A percentile compares a stretch with the other conserved stretches of the same genome.
phyloP scores from a whole-genome alignment of 2,329 filamentous ascomycete genomes.

The Ilyonectria mors-panacis region DNA sequence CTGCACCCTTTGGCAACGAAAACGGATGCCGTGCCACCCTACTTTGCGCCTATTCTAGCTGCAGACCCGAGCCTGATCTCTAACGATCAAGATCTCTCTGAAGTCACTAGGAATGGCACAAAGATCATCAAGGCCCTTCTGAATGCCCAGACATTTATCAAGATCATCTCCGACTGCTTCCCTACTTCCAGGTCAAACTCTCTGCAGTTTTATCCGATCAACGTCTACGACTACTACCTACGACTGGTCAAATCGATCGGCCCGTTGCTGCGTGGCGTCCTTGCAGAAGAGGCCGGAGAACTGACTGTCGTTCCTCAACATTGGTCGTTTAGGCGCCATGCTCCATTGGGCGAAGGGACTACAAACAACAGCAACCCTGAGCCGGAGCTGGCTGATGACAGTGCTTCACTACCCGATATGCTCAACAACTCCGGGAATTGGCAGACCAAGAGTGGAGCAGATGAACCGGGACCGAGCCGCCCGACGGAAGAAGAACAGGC shows the following conservation, averaged over 20 bases:
- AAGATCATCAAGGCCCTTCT: constrained; percentile 83
- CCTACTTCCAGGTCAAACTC: constrained; percentile 75
- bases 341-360: constrained; percentile 43
- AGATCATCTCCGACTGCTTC: constrained; percentile 82
- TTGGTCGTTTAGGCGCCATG: constrained; percentile 64
- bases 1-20: constrained; percentile 75
- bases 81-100: constrained; percentile 53
- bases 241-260: constrained; percentile 82
- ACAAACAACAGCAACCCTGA: constrained; percentile 38
- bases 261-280: constrained; percentile 81
- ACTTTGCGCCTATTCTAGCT: constrained; percentile 78
- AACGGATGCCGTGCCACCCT: constrained; percentile 68
- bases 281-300: constrained; percentile 88
- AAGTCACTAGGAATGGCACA: constrained; percentile 76
- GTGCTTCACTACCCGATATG: constrained; percentile 52
- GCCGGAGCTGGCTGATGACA: constrained; percentile 49
- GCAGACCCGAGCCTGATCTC: constrained; percentile 56
- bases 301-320: constrained; percentile 80
- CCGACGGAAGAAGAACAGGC: constrained; percentile 61
- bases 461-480: constrained; percentile 41
- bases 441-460: constrained; percentile 42
- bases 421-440: constrained; percentile 48
- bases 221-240: constrained; percentile 87
- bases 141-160: constrained; percentile 81
- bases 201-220: constrained; percentile 80